These are phyloP conservation scores for Hypocreales sp. DNA, from an alignment of 2,329 filamentous ascomycete species.

Conservation along the genomic window DNA sequence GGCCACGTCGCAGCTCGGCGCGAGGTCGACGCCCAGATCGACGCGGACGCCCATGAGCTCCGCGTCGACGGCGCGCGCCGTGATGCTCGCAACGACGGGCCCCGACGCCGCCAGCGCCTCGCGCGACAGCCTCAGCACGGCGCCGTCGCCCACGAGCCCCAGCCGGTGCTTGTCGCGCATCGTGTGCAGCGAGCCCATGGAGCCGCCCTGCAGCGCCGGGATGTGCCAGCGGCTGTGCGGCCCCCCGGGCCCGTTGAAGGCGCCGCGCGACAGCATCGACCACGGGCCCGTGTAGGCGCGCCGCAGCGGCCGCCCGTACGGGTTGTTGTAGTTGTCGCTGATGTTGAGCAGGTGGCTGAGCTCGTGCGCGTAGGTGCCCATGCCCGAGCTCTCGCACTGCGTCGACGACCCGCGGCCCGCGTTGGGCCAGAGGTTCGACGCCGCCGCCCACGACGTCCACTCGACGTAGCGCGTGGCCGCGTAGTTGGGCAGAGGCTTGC, in stretches of 20 bases:
- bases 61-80: slow-evolving; percentile 26
- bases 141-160: slow-evolving; percentile 25
- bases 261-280: slow-evolving; percentile 35
- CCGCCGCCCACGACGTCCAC: slow-evolving; percentile 37
- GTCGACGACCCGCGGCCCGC: slow-evolving; percentile 35
- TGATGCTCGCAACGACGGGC: slow-evolving; percentile 27
- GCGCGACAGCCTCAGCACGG: slow-evolving; percentile 27
- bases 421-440: slow-evolving; percentile 36
- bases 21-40: slow-evolving; percentile 25
- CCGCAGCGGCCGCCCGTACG: slow-evolving; percentile 26
- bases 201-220: slow-evolving; percentile 28
- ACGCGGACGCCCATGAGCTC: slow-evolving; percentile 32
- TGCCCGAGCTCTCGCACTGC: slow-evolving; percentile 35
- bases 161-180: slow-evolving; percentile 37
- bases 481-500: slow-evolving; percentile 22
- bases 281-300: slow-evolving; percentile 34
- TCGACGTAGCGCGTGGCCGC: slow-evolving; percentile 34
- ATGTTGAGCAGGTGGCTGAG: slow-evolving; percentile 34
- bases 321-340: slow-evolving; percentile 41
- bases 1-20: slow-evolving; percentile 24
- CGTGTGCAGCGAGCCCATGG: slow-evolving; percentile 35
- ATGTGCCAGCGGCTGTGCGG: slow-evolving; percentile 38
- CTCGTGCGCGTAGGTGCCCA: slow-evolving; percentile 37
- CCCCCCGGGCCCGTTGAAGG: slow-evolving; percentile 36
- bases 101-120: slow-evolving; percentile 25